Evolutionary conservation across 108 stramenopile genomes (phyloP), one percentile per base, ranked within the genome.

Genomic region (Ochromonas danica): DNA sequence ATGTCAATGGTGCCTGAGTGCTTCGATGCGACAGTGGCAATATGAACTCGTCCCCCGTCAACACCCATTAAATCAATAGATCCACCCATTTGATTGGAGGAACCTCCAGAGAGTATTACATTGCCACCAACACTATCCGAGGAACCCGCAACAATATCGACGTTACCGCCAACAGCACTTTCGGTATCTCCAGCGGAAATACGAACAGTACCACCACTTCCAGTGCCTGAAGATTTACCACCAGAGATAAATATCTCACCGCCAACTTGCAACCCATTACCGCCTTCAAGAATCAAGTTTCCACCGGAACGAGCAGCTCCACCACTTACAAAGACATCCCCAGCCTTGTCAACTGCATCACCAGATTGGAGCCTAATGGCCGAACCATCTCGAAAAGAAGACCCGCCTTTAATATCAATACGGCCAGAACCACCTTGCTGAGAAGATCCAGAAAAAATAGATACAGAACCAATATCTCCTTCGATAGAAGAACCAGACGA

Each of bases 241-340:
- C 22, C 22, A 14, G 22, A 22, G 14, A 14, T 22, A 40, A 42
- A 14, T 70, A 22, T 14, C 6, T 22, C 36, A 40, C 67, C 67
- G 22, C 67, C 14, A 14, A 22, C 36, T 14, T 70, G 6, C 14
- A 14, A 14, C 22, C 67, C 67, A 40, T 22, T 70, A 38, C 67
- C 67, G 6, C 14, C 6, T 70, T 70, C 14, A 22, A 70, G 22
- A 14, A 42, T 14, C 41, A 70, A 42, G 40, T 40, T 42, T 70
- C 67, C 67, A 70, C 67, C 67, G 22, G 22, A 6, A 40, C 36
- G 14, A 70, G 14, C 67, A 40, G 67, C 6, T 70, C 67, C 67
- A 14, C 25, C 67, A 14, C 67, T 22, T 22, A 42, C 6, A 70
- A 22, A 70, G 22, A 70, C 22, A 70, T 22, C 36, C 14, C 67